Conservation (phyloP, 2,329 filamentous ascomycete species). For the Onygenales sp. region DNA sequence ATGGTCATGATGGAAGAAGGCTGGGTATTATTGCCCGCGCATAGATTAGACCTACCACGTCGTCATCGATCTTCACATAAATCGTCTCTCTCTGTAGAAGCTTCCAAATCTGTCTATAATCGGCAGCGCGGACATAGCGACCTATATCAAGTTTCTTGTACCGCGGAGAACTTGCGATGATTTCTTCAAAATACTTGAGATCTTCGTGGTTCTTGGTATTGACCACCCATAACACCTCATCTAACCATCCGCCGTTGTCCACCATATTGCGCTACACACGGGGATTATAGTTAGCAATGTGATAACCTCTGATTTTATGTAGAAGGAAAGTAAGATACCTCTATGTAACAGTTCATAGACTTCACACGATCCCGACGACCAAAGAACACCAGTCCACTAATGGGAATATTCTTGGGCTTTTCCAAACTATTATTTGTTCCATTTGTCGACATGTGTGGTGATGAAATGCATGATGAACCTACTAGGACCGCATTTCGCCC, state of each 20-base stretch:
- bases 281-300: conserved; percentile 20
- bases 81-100: conserved; percentile 24
- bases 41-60: conserved; percentile 21
- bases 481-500: neutral
- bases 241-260: conserved; percentile 30
- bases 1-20: neutral
- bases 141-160: conserved; percentile 33
- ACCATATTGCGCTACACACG: conserved; percentile 33
- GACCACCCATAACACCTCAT: conserved; percentile 35
- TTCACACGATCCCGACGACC: conserved; percentile 37
- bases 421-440: neutral
- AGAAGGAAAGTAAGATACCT: conserved; percentile 17
- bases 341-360: conserved; percentile 40
- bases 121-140: conserved; percentile 26
- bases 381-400: conserved; percentile 41
- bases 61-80: conserved; percentile 39
- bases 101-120: conserved; percentile 19
- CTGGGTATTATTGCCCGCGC: neutral
- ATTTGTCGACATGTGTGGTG: neutral
- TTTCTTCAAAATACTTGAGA: conserved; percentile 26
- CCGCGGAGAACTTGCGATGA: conserved; percentile 24
- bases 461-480: neutral
- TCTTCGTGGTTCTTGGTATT: conserved; percentile 27
- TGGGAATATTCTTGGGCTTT: conserved; percentile 7
- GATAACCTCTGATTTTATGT: conserved; percentile 3